Base-by-base conservation (phyloP, 2,329 filamentous ascomycete species). In the Cladophialophora yegresii region DNA sequence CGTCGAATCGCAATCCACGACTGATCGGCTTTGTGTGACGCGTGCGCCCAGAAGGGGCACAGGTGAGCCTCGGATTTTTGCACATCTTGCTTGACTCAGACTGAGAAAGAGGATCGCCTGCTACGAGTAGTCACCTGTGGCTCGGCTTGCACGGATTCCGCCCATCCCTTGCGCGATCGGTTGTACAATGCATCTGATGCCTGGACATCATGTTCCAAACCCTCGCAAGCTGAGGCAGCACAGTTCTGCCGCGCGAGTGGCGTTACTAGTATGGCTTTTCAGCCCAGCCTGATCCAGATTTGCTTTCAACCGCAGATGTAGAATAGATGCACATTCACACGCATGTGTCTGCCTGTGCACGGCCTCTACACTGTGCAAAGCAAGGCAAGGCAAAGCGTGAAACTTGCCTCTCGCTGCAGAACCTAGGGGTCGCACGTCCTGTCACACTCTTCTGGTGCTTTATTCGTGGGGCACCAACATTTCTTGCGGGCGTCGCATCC, bases 11-110 rank as follows among this genome's bases (percentile, higher is more conserved):
- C 33, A 49, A 10, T 20, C 28, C 33, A 45, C 22, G 54, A 56
- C 30, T 13, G 20, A 33, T 54, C 51, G 28, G 3, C 26, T 20
- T 22, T n/a, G 51, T 54, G 51, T 54, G 51, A 54, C 51, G 51
- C 23, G 4, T 54, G 28, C 51, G 51, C 22, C 51, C 51, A n/a
- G 28, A 54, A 30, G 20, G 45, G 20, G 32, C 30, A 55, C 54
- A 51, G 50, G 26, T 54, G 50, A 32, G 50, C 22, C 23, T 54
- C 26, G 20, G 50, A 20, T 3, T 26, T 8, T 13, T 32, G 50
- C n/a, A 40, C n/a, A n/a, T 33, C 45, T 51, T 59, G 57, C 56
- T 59, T 49, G 40, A 59, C 45, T 59, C 43, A 51, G 45, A 45
- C 57, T 59, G 56, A 59, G 43, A 28, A 51, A 30, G 43, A 32